These are phyloP conservation scores for Volvox carteri DNA, from an alignment of 163 green algal genomes.

Conservation along the genomic window DNA sequence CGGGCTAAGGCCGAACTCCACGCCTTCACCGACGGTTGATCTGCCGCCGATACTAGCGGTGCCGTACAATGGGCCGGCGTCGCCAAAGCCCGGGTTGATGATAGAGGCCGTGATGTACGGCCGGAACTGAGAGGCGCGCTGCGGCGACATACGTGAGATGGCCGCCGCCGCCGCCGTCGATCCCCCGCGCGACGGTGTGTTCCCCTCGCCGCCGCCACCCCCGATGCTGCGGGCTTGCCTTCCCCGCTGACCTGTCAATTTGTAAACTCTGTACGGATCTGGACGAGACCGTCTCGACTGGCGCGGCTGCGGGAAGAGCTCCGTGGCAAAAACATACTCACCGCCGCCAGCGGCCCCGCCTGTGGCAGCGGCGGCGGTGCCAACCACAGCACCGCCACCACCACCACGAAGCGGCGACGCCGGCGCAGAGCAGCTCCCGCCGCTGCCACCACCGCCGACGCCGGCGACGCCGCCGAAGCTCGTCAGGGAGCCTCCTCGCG, in stretches of 20 bases:
- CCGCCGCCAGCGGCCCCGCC: no score
- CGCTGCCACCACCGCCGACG: not conserved
- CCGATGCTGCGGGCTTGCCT: not conserved
- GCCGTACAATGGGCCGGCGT: not conserved
- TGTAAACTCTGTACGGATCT: not conserved
- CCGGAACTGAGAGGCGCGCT: not conserved
- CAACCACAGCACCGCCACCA: not conserved
- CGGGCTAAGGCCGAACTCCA: not conserved
- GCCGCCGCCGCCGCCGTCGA: not conserved
- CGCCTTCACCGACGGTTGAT: not conserved
- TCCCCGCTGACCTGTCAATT: not conserved
- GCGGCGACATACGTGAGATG: not conserved
- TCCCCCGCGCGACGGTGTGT: not conserved
- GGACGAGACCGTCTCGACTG: not conserved
- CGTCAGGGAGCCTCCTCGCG: not conserved
- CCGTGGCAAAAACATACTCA: not conserved
- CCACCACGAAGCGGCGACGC: not conserved
- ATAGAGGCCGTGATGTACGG: not conserved
- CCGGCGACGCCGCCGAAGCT: not conserved
- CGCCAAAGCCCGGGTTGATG: not conserved
- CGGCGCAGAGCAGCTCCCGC: slow-evolving; percentile 20
- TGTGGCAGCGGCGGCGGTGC: not conserved
- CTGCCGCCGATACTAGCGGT: not conserved
- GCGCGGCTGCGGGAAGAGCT: not conserved
- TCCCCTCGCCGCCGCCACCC: not conserved